phyloP scores from a whole-genome alignment of 2,329 filamentous ascomycete species.

The Cercospora sojina region DNA sequence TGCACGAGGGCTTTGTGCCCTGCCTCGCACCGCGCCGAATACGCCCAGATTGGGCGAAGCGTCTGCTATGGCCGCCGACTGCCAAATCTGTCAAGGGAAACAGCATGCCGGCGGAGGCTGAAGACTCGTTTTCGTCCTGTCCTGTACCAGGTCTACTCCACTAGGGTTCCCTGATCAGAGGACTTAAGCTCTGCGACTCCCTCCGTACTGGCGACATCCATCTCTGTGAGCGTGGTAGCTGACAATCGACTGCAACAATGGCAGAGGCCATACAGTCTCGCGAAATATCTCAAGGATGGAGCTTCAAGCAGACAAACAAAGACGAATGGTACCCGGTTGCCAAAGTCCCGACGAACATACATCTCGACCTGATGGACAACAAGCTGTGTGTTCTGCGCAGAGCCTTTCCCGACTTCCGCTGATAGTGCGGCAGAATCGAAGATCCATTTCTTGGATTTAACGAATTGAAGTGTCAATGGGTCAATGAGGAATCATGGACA shows the following conservation, averaged over 20 bases:
- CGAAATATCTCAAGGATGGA: conserved; percentile 44
- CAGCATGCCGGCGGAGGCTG: conserved; percentile 3
- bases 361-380: conserved; percentile 49
- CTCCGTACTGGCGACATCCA: not conserved
- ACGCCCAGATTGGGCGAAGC: not conserved
- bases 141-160: not conserved
- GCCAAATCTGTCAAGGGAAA: conserved; percentile 18
- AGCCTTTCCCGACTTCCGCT: conserved; percentile 7
- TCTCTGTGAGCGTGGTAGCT: not conserved
- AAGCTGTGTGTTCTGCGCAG: conserved; percentile 40
- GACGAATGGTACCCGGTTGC: conserved; percentile 47
- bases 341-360: conserved; percentile 50
- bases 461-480: conserved; percentile 52
- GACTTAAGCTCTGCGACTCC: not conserved
- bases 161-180: not conserved
- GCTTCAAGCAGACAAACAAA: conserved; percentile 47
- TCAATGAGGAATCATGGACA: conserved; percentile 50
- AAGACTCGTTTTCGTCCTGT: not conserved
- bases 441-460: conserved; percentile 54
- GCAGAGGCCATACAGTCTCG: conserved; percentile 25
- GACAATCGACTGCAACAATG: conserved; percentile 15
- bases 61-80: not conserved
- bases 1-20: not conserved
- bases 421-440: conserved; percentile 43
- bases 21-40: not conserved